These are phyloP conservation scores for Starmera caribaea DNA, from an alignment of 805 yeast species.

Conservation along the genomic window DNA sequence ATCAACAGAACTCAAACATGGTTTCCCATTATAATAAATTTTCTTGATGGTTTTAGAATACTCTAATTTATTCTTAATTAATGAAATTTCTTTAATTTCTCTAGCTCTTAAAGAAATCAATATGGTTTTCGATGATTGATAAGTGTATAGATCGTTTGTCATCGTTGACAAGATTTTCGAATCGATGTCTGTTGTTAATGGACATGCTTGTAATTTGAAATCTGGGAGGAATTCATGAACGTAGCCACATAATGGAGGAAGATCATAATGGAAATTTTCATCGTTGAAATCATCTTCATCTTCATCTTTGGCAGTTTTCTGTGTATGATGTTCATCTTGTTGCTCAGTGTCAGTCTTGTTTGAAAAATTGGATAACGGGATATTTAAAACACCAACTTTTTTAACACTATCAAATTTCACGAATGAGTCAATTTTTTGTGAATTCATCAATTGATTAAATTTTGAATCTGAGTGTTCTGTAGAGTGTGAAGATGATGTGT, in stretches of 20 bases:
- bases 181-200: slow-evolving; percentile 39
- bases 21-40: slow-evolving; percentile 5
- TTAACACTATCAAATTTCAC: slow-evolving; percentile 12
- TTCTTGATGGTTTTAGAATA: slow-evolving; percentile 5
- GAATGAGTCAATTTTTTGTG: slow-evolving; percentile 4
- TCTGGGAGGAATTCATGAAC: slow-evolving; percentile 17
- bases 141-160: slow-evolving; percentile 37
- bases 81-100: slow-evolving; percentile 25
- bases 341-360: too few species aligned
- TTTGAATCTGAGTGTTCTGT: neutral
- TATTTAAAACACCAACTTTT: slow-evolving; percentile 19
- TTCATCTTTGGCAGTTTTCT: neutral
- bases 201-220: slow-evolving; percentile 43
- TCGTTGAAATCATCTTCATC: neutral
- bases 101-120: slow-evolving; percentile 26
- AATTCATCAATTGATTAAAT: neutral
- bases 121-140: slow-evolving; percentile 17
- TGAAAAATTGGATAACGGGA: slow-evolving; percentile 14
- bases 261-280: slow-evolving; percentile 6
- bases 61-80: slow-evolving; percentile 12
- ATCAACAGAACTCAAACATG: slow-evolving; percentile 3
- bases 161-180: slow-evolving; percentile 36
- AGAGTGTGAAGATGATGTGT: slow-evolving; percentile 5
- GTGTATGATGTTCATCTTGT: slow-evolving; percentile 2
- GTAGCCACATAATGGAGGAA: slow-evolving; percentile 21